Base-by-base conservation (phyloP, 2,329 filamentous ascomycete genomes). In the Epichloe typhina region DNA sequence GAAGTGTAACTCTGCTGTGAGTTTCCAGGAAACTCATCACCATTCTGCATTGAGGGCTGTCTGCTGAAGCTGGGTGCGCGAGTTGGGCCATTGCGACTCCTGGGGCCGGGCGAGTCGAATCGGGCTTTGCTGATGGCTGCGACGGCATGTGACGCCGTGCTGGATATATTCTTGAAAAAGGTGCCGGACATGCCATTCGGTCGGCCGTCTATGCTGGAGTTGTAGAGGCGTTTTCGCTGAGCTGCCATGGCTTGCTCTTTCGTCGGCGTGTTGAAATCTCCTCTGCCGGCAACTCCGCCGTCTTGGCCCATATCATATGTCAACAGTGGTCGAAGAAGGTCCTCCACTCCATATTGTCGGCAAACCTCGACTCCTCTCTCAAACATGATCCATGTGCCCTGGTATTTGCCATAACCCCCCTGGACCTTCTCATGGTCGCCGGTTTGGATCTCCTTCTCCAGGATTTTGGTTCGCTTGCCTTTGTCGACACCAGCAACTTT, bases 171-270 rank as follows among this genome's bases (percentile, higher is more conserved):
- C 63, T 90, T 90, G 72, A 98, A 97, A 64, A 96, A 96, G 1
- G 93, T 96, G 17, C 89, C 90, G 45, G 86, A 82, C 60, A 82
- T 59, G 61, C 78, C 81, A 59, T 80, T 81, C 12, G 75, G 70
- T 47, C 88, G 78, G 46, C 76, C 80, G 52, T 95, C 88, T 46
- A 80, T 76, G 36, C 58, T 63, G 8, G 68, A 64, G 57, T 85
- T 95, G 69, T 96, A 97, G 68, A 96, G 81, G 57, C 91, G 81
- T 67, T 98, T 97, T 58, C 93, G 75, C 68, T 89, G 85, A 5
- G 91, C 91, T 11, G 93, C 93, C 90, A 97, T 95, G 53, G 93
- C 93, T 68, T 97, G 93, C 68, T 97, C 93, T 68, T 98, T 98
- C 38, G 93, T 98, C 0, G 93, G 93, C 0, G 93, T 97, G 61